phyloP scores from a whole-genome alignment of 495 filamentous ascomycete species.

The Penicillium waksmanii region DNA sequence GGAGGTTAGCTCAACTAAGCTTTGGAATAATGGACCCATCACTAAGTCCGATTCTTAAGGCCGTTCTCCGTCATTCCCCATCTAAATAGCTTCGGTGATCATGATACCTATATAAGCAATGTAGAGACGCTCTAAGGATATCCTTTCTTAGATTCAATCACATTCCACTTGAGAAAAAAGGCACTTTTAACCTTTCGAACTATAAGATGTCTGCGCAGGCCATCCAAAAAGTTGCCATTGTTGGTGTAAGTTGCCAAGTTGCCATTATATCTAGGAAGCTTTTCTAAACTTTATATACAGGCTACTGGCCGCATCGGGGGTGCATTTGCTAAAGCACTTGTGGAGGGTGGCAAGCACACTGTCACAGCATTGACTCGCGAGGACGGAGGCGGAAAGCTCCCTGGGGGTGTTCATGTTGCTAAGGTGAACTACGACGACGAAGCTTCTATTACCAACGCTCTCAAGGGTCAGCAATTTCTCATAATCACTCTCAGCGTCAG shows the following conservation, averaged over 20 bases:
- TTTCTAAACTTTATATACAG: constrained; percentile 34
- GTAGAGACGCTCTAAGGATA: not conserved
- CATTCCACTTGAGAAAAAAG: not conserved
- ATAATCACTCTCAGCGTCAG: constrained; percentile 57
- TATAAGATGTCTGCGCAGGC: constrained; percentile 10
- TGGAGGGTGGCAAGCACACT: constrained; percentile 52
- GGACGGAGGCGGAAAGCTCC: constrained; percentile 43
- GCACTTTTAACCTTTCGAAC: not conserved
- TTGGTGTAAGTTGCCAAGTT: constrained; percentile 16
- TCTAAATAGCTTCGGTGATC: not conserved
- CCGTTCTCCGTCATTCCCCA: not conserved
- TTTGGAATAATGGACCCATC: not conserved
- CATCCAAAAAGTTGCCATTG: constrained; percentile 21
- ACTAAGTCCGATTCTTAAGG: not conserved
- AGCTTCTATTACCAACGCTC: constrained; percentile 45
- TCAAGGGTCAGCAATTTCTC: constrained; percentile 57
- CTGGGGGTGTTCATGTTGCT: constrained; percentile 44
- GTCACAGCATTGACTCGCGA: constrained; percentile 57
- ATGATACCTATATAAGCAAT: not conserved
- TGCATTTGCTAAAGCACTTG: constrained; percentile 53
- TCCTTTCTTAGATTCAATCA: not conserved
- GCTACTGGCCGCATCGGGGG: constrained; percentile 61
- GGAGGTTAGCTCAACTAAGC: constrained; percentile 1
- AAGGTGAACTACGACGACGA: constrained; percentile 55
- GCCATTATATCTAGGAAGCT: no score